Conservation (phyloP, 169 alveolate species). For the Besnoitia besnoiti region DNA sequence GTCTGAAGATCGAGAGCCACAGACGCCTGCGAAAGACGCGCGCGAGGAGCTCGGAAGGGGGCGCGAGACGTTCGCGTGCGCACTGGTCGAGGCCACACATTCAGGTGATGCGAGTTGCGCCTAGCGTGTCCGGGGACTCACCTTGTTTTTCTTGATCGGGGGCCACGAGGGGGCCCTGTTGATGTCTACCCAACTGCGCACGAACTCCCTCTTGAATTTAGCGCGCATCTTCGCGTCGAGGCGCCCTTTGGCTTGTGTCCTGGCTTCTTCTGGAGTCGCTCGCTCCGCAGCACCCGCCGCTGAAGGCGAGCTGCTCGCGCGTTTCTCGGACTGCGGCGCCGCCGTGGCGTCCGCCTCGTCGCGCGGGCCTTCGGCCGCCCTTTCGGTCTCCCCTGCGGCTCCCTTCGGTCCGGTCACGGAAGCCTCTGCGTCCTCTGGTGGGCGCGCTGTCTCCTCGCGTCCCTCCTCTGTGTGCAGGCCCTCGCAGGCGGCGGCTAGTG, state of each 20-base stretch:
- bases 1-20: too few species aligned
- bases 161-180: conserved; percentile 67
- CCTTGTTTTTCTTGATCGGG: conserved; percentile 46
- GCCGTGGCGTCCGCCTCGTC: background rate
- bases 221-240: conserved; percentile 51
- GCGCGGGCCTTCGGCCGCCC: background rate
- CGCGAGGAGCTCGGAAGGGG: too few species aligned
- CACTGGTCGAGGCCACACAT: too few species aligned
- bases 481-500: too few species aligned
- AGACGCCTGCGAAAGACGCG: too few species aligned
- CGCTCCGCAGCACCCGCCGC: background rate
- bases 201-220: conserved; percentile 37
- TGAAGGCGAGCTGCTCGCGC: too few species aligned
- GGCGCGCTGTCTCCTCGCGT: too few species aligned
- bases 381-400: background rate
- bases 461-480: too few species aligned
- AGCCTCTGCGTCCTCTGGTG: background rate
- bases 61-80: too few species aligned
- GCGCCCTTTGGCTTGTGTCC: background rate
- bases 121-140: too few species aligned
- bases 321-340: too few species aligned
- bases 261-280: background rate
- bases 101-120: too few species aligned
- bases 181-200: conserved; percentile 51
- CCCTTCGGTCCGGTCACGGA: background rate